These are phyloP conservation scores for Beta macrorhiza DNA, from an alignment of 179 eudicot species.

Conservation along the genomic window DNA sequence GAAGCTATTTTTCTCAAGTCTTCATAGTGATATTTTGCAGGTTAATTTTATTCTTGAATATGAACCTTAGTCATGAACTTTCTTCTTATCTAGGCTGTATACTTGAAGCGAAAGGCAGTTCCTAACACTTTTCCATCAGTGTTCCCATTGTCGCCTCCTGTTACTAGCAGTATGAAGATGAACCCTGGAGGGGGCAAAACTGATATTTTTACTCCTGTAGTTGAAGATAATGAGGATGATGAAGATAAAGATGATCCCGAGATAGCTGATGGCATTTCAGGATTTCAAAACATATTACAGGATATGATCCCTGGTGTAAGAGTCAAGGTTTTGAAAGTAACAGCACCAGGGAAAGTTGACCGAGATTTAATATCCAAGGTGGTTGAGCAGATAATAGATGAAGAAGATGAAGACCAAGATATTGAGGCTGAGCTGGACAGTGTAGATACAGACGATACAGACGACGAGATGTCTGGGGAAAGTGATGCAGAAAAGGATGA, in stretches of 20 bases:
- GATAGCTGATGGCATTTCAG: conserved; percentile 46
- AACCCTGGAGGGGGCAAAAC: conserved; percentile 53
- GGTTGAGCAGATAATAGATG: conserved; percentile 77
- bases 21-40: background rate
- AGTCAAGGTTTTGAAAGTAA: conserved; percentile 78
- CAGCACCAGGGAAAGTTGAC: conserved; percentile 68
- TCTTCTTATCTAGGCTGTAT: conserved; percentile 62
- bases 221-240: conserved; percentile 54
- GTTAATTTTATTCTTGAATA: background rate
- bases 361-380: conserved; percentile 67
- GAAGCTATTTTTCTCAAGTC: background rate
- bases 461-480: conserved; percentile 52
- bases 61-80: background rate
- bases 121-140: conserved; percentile 44
- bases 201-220: conserved; percentile 47
- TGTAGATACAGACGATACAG: conserved; percentile 51
- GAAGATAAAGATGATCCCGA: conserved; percentile 75
- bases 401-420: conserved; percentile 69
- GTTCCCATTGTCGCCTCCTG: conserved; percentile 48
- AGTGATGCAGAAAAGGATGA: conserved; percentile 61
- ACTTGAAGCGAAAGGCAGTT: conserved; percentile 59
- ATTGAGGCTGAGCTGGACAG: conserved; percentile 53
- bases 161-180: conserved; percentile 43
- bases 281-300: conserved; percentile 62
- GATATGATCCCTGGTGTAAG: conserved; percentile 89